Percentiles rank a stretch among this genome's conserved stretches.
Conservation (phyloP, 106 monocot species). For the Allium fistulosum region DNA sequence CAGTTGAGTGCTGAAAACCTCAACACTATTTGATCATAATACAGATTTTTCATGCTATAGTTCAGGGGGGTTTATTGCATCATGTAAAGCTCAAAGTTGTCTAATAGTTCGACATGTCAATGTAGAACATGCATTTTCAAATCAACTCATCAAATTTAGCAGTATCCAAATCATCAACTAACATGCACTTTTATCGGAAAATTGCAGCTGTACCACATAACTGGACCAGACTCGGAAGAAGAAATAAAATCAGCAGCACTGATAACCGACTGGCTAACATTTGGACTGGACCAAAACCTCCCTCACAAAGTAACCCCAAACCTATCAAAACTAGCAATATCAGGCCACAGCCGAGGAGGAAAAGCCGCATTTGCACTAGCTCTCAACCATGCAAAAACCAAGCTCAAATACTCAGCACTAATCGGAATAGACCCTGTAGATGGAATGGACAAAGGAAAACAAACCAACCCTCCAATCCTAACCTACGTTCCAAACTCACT, state of each 20-base stretch:
- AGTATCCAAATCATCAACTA: neutral
- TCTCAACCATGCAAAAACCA: conserved; percentile 18
- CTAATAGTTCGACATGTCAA: neutral
- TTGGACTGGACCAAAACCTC: conserved; percentile 21
- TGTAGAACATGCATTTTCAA: neutral
- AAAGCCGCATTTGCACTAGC: conserved; percentile 74
- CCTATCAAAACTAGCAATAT: conserved; percentile 32
- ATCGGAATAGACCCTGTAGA: conserved; percentile 83
- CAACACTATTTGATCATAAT: neutral
- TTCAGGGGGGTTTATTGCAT: neutral
- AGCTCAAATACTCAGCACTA: conserved; percentile 44
- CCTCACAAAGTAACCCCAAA: conserved; percentile 26
- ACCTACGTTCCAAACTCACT: conserved; percentile 52
- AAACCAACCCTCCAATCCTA: conserved; percentile 65
- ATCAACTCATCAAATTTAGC: neutral
- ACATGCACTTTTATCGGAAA: neutral
- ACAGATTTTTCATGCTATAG: neutral
- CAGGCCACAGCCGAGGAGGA: conserved; percentile 82
- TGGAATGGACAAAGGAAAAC: conserved; percentile 56
- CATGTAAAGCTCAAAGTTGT: neutral
- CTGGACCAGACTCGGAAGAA: conserved; percentile 54
- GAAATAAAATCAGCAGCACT: conserved; percentile 51
- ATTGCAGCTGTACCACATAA: conserved; percentile 42
- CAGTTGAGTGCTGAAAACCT: too few relatives aligned
- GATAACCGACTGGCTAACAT: conserved; percentile 42